Evolutionary conservation across 75 land plant species (phyloP).

Genomic region (Sequoia sempervirens): DNA sequence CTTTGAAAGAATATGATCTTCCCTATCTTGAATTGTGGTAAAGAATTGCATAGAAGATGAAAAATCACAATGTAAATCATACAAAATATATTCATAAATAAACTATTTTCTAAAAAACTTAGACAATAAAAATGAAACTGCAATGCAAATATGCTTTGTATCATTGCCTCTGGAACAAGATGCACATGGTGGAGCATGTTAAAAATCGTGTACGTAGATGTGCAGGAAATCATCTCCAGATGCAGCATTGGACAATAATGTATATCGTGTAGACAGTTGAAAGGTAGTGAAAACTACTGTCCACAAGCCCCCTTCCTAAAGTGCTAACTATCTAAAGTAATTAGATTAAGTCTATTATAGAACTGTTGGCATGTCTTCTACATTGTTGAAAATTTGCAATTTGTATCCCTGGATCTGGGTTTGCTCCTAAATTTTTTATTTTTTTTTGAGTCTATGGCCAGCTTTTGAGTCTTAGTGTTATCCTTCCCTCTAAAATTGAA

Average conservation of each 20-base stretch:
- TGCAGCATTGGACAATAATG: not conserved
- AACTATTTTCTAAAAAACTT: not conserved
- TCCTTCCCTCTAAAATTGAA: no score
- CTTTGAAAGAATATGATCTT: no score
- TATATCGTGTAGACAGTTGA: not conserved
- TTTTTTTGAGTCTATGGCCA: no score
- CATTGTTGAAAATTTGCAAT: no score
- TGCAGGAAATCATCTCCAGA: not conserved
- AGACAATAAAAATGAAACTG: not conserved
- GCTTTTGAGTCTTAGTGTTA: no score
- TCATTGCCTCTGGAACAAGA: not conserved
- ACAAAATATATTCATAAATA: not conserved
- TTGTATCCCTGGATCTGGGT: no score
- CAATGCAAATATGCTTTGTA: not conserved
- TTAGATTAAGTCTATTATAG: not conserved
- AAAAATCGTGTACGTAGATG: not conserved
- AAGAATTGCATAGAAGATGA: not conserved
- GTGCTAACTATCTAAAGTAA: not conserved
- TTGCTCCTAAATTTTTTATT: no score
- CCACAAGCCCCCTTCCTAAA: not conserved
- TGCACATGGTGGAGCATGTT: not conserved
- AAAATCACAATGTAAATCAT: not conserved
- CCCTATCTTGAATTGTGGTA: not conserved
- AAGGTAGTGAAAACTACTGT: not conserved
- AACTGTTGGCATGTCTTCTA: no score